These are phyloP conservation scores for Calophaca sinica DNA, from an alignment of 306 rosid species.

Conservation along the genomic window DNA sequence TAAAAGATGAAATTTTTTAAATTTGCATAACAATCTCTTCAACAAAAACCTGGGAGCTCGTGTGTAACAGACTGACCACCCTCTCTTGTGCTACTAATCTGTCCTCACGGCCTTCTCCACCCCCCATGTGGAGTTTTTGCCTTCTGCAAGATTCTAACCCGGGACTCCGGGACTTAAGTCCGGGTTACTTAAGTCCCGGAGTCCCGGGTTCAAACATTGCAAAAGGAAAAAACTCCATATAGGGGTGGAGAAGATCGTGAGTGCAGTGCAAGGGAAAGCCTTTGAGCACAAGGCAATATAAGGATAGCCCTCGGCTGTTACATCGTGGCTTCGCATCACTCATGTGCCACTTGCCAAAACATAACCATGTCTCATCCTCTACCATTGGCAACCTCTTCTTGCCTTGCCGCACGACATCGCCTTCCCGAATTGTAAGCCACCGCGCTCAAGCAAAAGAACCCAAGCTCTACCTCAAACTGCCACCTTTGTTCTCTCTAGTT, in stretches of 20 bases:
- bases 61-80: background rate
- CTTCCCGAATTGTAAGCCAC: background rate
- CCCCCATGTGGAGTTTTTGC: too few species aligned
- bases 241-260: too few species aligned
- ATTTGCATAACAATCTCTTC: background rate
- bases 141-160: too few species aligned
- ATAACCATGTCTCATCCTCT: background rate
- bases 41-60: background rate
- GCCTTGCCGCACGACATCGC: background rate
- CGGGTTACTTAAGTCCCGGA: too few species aligned
- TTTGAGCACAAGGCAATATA: too few species aligned
- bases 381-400: background rate
- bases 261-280: too few species aligned
- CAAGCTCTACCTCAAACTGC: slow-evolving; percentile 1
- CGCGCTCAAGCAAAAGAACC: background rate
- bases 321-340: too few species aligned
- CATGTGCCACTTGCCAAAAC: background rate
- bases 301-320: too few species aligned
- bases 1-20: slow-evolving; percentile 6
- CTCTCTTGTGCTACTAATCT: background rate
- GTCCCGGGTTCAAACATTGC: too few species aligned
- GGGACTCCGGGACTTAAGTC: too few species aligned
- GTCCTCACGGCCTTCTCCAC: too few species aligned
- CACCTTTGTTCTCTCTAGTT: background rate
- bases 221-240: too few species aligned